Evolutionary conservation across 148 eudicot genomes (phyloP), one percentile per base, ranked within the genome.

Genomic region (Rhododendron simsii): DNA sequence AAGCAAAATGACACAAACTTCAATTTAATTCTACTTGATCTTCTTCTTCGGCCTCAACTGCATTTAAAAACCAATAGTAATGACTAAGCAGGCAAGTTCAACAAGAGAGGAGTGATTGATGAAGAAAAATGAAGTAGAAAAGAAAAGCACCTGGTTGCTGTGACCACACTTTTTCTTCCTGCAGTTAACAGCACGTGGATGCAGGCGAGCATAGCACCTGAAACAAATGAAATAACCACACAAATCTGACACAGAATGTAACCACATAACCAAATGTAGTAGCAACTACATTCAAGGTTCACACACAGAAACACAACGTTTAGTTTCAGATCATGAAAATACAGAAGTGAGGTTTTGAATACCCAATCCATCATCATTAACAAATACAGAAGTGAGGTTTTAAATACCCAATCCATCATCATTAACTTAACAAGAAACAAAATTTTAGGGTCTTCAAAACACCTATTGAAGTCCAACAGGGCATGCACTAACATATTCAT

Each of bases 131-230:
- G 15, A 35, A 79, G 13, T 26, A 4, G 33, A 28, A 35, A 76
- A 26, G 33, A 75, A 28, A 78, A 10, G 33, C 23, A 90, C 92
- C 92, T 91, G 85, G 86, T 91, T 91, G 87, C 90, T 86, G 89
- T 92, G 94, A 23, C 94, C 94, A 82, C 94, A 92, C 83, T 92
- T 92, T 76, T 92, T 92, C 90, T 92, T 92, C 74, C 92, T 88
- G 78, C 94, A 92, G 88, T 92, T 92, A 20, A 85, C 91, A 86
- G 94, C 94, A 71, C 89, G 91, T 14, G 89, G 87, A 48, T 91
- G 94, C 67, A 92, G 87, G 33, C 94, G 91, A 57, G 94, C 91
- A 81, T 92, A 92, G 82, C 94, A 92, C 89, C 93, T 92, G 87
- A 84, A 77, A 37, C 79, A 75, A 78, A 47, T 45, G 21, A 45